Base-by-base conservation (phyloP, 1,284 basidiomycete genomes). In the Boletellus deceptivus region DNA sequence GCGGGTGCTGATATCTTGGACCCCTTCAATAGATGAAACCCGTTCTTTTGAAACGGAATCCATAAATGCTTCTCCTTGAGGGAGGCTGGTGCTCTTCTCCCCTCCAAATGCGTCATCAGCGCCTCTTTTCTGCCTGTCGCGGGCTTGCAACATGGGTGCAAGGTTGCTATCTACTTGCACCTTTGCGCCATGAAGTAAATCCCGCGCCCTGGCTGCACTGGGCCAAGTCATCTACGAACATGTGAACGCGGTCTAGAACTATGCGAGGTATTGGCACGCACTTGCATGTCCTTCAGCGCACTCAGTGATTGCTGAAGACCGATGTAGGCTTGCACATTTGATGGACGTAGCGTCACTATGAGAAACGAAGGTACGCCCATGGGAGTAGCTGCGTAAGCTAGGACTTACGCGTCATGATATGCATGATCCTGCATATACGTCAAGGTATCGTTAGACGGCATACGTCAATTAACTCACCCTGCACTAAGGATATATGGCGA, bases 401-500 rank as follows among this genome's bases (percentile, higher is more conserved):
- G 45, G 51, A 48, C 83, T 58, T 66, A 89, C 89, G 63, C n/a
- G 84, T 86, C 52, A 88, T 73, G 36, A 89, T 80, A 61, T 92
- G 89, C 84, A 93, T 90, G 60, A 93, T 89, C 34, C 89, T 90
- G 56, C 10, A 58, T 35, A 48, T 18, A 42, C n/a, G 45, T 56
- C 38, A 52, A 53, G 45, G 48, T 50, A 39, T 20, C 48, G 47
- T n/a, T 4, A 42, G 6, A 22, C 31, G 10, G 29, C 38, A 47
- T 29, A 11, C 2, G 20, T 43, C 17, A 48, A 40, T 38, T 22
- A 16, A 72, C 84, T 60, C 66, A 89, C 87, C 84, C 84, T 47
- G 91, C 85, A 57, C 77, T 82, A 50, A 93, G 80, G 38, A 93
- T 73, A 65, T 86, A 89, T 33, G 87, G 85, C 5, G 84, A 82